Evolutionary conservation across 345 rosid species (phyloP), one percentile per base, ranked within the genome.

Genomic region (Pistacia atlantica): DNA sequence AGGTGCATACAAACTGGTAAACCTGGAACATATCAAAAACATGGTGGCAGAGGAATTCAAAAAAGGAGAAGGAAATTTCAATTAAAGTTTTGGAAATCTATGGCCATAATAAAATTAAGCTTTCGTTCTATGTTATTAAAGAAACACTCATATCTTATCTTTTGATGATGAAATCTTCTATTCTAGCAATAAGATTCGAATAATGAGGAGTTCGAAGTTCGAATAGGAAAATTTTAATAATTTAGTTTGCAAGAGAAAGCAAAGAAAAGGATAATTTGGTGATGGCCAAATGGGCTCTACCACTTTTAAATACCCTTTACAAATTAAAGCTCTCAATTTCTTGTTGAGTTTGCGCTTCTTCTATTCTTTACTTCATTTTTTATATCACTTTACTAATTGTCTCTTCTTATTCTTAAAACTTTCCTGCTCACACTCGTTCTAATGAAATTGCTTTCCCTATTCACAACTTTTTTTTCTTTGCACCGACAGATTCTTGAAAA

Each of bases 241-340:
- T 25, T 25, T 25, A 25, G 25, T 17, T 57, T 57, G 69, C 63
- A 73, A 73, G 55, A 28, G 76, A 72, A 72, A 69, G 25, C 11
- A 60, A 77, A 33, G 22, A 6, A 13, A 60, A 70, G 55, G 65
- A 72, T 14, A 38, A 14, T 25, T 25, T 25, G 25, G 25, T 25
- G 25, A 25, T 25, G 25, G 25, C 25, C 25, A 25, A 25, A 12
- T 12, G 57, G 17, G 55, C 57, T 12, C 57, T 35, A 33, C 77
- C 14, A 46, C 68, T 63, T 74, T 81, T 64, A 2, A 61, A 35
- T 13, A 8, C 16, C 10, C 51, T 63, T 62, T 1, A 20, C 62
- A 45, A 60, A 17, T 33, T 51, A 51, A 10, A 52, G 4, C 71
- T 18, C 70, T 67, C 64, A 74, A 52, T 25, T 25, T 25, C 25